A percentile compares a stretch with the other conserved stretches of the same genome.
Evolutionary conservation across 441 rosid species (phyloP).

Genomic region (Gossypium aridum): DNA sequence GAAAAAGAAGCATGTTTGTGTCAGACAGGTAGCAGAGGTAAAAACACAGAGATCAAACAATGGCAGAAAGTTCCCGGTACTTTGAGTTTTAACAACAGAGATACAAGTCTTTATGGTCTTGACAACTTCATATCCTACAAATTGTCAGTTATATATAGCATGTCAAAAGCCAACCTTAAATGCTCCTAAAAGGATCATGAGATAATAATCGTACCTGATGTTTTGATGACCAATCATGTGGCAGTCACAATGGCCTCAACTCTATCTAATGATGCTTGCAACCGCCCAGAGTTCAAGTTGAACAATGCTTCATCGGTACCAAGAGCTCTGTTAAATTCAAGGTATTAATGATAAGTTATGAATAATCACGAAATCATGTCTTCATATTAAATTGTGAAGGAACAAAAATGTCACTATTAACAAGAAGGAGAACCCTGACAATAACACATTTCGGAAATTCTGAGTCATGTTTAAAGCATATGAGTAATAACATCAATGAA

Average conservation of each 20-base stretch:
- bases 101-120: background rate
- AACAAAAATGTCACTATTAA: background rate
- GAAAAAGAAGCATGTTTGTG: background rate
- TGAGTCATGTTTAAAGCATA: background rate
- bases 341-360: slow-evolving; percentile 13
- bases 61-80: background rate
- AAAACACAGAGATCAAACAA: background rate
- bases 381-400: background rate
- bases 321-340: slow-evolving; percentile 52
- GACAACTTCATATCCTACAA: background rate
- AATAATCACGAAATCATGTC: background rate
- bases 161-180: background rate
- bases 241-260: slow-evolving; percentile 71
- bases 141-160: background rate
- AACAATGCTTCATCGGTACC: slow-evolving; percentile 76
- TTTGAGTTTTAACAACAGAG: background rate
- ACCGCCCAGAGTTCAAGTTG: slow-evolving; percentile 74
- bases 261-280: slow-evolving; percentile 85
- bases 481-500: background rate
- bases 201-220: slow-evolving; percentile 1
- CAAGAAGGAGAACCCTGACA: background rate
- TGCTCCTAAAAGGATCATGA: background rate
- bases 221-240: slow-evolving; percentile 12
- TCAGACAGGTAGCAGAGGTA: background rate
- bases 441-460: background rate